phyloP scores from a whole-genome alignment of 2,329 filamentous ascomycete genomes.

The Xylaria sp. region DNA sequence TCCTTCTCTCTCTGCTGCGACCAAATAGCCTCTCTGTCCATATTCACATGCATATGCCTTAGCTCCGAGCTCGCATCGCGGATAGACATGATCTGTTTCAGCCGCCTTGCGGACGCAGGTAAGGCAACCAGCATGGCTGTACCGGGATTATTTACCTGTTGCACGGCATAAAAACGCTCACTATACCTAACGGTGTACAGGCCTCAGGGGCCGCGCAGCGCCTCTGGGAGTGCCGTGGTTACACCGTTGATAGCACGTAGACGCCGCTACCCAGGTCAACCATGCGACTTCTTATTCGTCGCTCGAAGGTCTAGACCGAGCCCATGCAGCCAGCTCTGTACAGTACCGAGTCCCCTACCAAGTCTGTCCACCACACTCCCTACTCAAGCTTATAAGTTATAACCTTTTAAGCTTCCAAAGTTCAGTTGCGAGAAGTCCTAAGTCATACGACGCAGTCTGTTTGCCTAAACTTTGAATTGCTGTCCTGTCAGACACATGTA shows the following conservation, averaged over 20 bases:
- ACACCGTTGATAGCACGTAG: slow-evolving; percentile 20
- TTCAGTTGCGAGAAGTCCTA: slow-evolving; percentile 8
- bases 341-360: slow-evolving; percentile 8
- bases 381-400: neutral
- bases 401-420: slow-evolving; percentile 9
- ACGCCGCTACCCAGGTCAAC: slow-evolving; percentile 23
- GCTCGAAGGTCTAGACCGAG: slow-evolving; percentile 35
- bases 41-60: neutral
- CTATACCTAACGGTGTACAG: slow-evolving; percentile 10
- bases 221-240: slow-evolving; percentile 23
- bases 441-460: slow-evolving; percentile 20
- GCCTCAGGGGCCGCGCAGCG: slow-evolving; percentile 8
- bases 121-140: slow-evolving; percentile 18
- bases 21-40: neutral
- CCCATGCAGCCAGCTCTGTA: slow-evolving; percentile 29
- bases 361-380: slow-evolving; percentile 10
- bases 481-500: neutral
- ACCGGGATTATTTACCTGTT: slow-evolving; percentile 9
- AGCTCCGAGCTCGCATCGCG: slow-evolving; percentile 1
- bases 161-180: slow-evolving; percentile 17
- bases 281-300: slow-evolving; percentile 20
- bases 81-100: slow-evolving; percentile 13
- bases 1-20: neutral
- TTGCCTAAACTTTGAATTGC: slow-evolving; percentile 3
- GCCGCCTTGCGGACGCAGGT: slow-evolving; percentile 13